Conservation (phyloP, 1,139 yeast genomes). For the Yamadazyma oceani region DNA sequence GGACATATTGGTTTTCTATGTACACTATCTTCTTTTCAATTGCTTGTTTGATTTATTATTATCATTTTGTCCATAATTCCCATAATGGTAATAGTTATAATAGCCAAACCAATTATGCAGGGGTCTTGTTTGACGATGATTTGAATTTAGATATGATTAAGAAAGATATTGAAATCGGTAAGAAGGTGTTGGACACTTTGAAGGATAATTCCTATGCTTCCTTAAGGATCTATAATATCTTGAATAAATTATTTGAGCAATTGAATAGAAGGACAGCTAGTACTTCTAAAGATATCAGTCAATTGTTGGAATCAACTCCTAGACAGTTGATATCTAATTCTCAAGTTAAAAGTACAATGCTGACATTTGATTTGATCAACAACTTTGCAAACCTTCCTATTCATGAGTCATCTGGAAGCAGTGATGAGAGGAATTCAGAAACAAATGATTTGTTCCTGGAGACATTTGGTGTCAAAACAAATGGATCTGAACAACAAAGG, state of each 20-base stretch:
- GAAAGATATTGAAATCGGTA: slow-evolving; percentile 80
- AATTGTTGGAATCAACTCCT: slow-evolving; percentile 9
- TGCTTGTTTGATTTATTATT: slow-evolving; percentile 82
- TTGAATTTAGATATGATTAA: slow-evolving; percentile 66
- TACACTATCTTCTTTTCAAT: slow-evolving; percentile 91
- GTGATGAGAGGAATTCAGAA: not conserved
- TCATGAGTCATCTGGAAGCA: not conserved
- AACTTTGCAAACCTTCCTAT: slow-evolving; percentile 17
- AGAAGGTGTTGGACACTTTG: slow-evolving; percentile 66
- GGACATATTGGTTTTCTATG: slow-evolving; percentile 91
- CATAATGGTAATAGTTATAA: slow-evolving; percentile 18
- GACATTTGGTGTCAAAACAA: too few species aligned
- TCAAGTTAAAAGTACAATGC: slow-evolving; percentile 29
- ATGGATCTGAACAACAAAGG: too few species aligned
- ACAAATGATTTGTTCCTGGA: too few species aligned
- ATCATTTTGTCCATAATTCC: slow-evolving; percentile 61
- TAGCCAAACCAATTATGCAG: slow-evolving; percentile 43
- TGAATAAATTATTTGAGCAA: slow-evolving; percentile 80
- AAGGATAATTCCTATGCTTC: slow-evolving; percentile 80
- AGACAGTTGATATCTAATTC: slow-evolving; percentile 11
- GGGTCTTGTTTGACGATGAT: slow-evolving; percentile 56
- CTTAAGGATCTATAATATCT: slow-evolving; percentile 71
- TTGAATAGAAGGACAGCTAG: slow-evolving; percentile 66
- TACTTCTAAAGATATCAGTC: slow-evolving; percentile 28
- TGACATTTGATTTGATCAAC: slow-evolving; percentile 38